These are phyloP conservation scores for Polyplosphaeria fusca DNA, from an alignment of 495 filamentous ascomycete species.

Conservation along the genomic window DNA sequence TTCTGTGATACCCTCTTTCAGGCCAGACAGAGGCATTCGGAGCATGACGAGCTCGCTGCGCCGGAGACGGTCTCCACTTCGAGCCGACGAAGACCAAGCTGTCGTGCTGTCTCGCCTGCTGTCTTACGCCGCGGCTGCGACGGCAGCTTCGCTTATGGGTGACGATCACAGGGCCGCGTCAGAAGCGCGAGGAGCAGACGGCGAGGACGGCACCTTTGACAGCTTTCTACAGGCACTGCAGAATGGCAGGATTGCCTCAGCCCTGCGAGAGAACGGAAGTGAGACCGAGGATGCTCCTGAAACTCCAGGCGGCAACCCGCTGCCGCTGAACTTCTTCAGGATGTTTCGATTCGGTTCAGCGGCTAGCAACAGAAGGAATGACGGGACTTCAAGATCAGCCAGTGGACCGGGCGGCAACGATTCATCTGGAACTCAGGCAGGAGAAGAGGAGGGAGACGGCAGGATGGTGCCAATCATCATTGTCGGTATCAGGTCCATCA, in stretches of 20 bases:
- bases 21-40: constrained; percentile 38
- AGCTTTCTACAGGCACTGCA: constrained; percentile 45
- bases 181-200: constrained; percentile 41
- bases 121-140: constrained; percentile 48
- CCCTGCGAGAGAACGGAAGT: constrained; percentile 39
- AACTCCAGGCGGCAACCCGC: constrained; percentile 23
- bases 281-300: constrained; percentile 34
- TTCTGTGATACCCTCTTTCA: constrained; percentile 33
- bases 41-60: constrained; percentile 41
- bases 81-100: constrained; percentile 44
- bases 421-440: constrained; percentile 43
- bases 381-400: constrained; percentile 7
- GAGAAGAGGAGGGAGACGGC: constrained; percentile 52
- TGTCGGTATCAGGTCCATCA: constrained; percentile 69
- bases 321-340: constrained; percentile 47
- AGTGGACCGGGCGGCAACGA: constrained; percentile 13
- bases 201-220: constrained; percentile 48
- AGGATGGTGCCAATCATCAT: constrained; percentile 67
- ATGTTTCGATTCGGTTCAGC: constrained; percentile 48
- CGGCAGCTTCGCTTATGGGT: constrained; percentile 47
- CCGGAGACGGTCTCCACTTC: constrained; percentile 40
- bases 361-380: constrained; percentile 13
- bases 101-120: constrained; percentile 45
- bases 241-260: constrained; percentile 47
- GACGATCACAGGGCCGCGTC: constrained; percentile 42